Conservation (phyloP, 768 basidiomycete species). For the Pulveroboletus frians region DNA sequence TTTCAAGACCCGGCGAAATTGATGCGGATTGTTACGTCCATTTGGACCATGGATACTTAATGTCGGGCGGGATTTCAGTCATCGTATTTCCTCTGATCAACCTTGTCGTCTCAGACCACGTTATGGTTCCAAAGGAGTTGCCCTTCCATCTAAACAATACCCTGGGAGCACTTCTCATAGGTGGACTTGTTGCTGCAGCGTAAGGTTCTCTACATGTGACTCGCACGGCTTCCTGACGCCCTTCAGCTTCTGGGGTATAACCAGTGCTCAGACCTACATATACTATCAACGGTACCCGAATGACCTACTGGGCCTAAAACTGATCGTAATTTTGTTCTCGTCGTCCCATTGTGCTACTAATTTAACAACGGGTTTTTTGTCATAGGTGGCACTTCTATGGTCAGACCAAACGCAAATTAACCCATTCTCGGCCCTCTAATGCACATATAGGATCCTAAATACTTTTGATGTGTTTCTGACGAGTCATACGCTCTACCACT, state of each 20-base stretch:
- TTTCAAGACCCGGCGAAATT: not conserved
- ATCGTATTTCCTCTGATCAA: not conserved
- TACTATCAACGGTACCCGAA: slow-evolving; percentile 39
- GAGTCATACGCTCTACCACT: slow-evolving; percentile 51
- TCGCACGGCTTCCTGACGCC: not conserved
- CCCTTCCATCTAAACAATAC: slow-evolving; percentile 38
- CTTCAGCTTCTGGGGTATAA: slow-evolving; percentile 51
- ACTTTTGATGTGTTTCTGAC: slow-evolving; percentile 51
- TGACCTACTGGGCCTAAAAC: slow-evolving; percentile 33
- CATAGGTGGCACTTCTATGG: slow-evolving; percentile 21
- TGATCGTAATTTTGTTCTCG: slow-evolving; percentile 30
- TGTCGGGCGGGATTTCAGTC: not conserved
- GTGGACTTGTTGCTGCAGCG: slow-evolving; percentile 54
- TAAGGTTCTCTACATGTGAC: slow-evolving; percentile 25
- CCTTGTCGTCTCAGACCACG: not conserved
- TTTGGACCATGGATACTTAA: not conserved
- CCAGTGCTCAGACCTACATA: slow-evolving; percentile 47
- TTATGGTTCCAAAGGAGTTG: not conserved
- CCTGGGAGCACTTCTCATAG: slow-evolving; percentile 52
- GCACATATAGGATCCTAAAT: slow-evolving; percentile 35
- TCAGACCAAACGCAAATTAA: not conserved
- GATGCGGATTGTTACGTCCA: not conserved
- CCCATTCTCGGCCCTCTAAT: not conserved
- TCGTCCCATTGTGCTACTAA: slow-evolving; percentile 25
- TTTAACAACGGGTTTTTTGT: slow-evolving; percentile 29